Conservation (phyloP, 176 grass and related monocot genomes). For the Carex myosuroides region DNA sequence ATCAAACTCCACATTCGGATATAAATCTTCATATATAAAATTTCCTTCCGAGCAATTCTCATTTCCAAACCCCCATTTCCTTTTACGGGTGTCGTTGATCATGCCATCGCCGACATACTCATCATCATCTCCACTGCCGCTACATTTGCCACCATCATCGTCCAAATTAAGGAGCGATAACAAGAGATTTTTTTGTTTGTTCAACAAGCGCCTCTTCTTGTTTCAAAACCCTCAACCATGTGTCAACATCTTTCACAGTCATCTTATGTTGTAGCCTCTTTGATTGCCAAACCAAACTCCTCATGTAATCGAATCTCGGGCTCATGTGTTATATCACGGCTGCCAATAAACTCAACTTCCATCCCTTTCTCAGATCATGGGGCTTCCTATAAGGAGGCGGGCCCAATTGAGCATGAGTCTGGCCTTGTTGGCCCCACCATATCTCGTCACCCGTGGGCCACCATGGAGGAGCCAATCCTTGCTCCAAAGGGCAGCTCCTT, state of each 20-base stretch:
- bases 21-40: neutral
- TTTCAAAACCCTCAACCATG: slow-evolving; percentile 46
- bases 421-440: slow-evolving; percentile 66
- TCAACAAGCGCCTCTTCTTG: slow-evolving; percentile 44
- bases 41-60: neutral
- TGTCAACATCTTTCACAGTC: slow-evolving; percentile 47
- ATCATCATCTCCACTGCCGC: neutral
- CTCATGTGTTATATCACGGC: slow-evolving; percentile 79
- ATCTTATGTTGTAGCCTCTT: slow-evolving; percentile 72
- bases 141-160: neutral
- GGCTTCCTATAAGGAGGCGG: slow-evolving; percentile 73
- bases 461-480: slow-evolving; percentile 46
- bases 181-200: slow-evolving; percentile 13
- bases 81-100: neutral
- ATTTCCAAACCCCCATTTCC: slow-evolving; percentile 8
- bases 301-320: slow-evolving; percentile 49
- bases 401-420: slow-evolving; percentile 39
- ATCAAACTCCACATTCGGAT: neutral
- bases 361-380: slow-evolving; percentile 78
- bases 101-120: neutral
- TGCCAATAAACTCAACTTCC: slow-evolving; percentile 61
- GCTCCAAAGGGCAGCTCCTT: slow-evolving; percentile 55
- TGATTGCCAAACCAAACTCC: slow-evolving; percentile 57
- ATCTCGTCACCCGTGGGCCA: slow-evolving; percentile 63
- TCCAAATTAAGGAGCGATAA: neutral